A percentile compares a stretch with the other conserved stretches of the same genome.
These are phyloP conservation scores for Aristolochia contorta DNA, from an alignment of 164 flowering plant genomes.

Conservation along the genomic window DNA sequence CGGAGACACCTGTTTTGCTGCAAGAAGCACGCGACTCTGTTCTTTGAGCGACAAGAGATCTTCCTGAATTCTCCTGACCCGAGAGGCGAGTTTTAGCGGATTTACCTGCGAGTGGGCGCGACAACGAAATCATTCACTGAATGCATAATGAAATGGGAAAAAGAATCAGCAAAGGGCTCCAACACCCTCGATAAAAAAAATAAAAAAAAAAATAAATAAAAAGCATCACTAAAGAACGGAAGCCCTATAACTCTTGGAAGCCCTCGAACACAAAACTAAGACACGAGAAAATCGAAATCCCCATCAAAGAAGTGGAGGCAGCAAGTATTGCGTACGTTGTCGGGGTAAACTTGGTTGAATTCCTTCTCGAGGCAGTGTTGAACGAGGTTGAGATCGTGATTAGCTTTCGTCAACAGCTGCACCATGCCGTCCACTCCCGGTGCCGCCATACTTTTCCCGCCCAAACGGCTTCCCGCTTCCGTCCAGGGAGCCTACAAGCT, in stretches of 20 bases:
- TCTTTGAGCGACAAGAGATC: constrained; percentile 48
- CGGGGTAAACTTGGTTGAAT: constrained; percentile 60
- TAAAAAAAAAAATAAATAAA: too few species aligned
- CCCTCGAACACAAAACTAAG: too few species aligned
- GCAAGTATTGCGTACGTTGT: constrained; percentile 27
- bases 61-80: constrained; percentile 72
- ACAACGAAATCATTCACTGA: too few species aligned
- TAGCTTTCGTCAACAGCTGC: constrained; percentile 48
- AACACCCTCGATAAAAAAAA: too few species aligned
- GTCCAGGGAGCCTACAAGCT: too few species aligned
- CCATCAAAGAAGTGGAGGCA: too few species aligned
- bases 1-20: constrained; percentile 75
- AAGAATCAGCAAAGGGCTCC: too few species aligned
- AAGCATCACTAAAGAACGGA: too few species aligned
- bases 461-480: too few species aligned
- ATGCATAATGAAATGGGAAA: too few species aligned
- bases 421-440: constrained; percentile 48
- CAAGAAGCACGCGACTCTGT: constrained; percentile 63
- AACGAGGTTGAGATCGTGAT: constrained; percentile 52
- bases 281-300: too few species aligned
- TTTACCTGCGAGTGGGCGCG: constrained; percentile 44
- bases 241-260: too few species aligned
- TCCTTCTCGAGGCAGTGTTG: constrained; percentile 62
- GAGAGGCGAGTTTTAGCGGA: constrained; percentile 65
- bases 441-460: constrained; percentile 18